Percentiles rank a stretch among this genome's conserved stretches.
These are phyloP conservation scores for Lactarius trivialis DNA, from an alignment of 768 basidiomycete species.

Conservation along the genomic window DNA sequence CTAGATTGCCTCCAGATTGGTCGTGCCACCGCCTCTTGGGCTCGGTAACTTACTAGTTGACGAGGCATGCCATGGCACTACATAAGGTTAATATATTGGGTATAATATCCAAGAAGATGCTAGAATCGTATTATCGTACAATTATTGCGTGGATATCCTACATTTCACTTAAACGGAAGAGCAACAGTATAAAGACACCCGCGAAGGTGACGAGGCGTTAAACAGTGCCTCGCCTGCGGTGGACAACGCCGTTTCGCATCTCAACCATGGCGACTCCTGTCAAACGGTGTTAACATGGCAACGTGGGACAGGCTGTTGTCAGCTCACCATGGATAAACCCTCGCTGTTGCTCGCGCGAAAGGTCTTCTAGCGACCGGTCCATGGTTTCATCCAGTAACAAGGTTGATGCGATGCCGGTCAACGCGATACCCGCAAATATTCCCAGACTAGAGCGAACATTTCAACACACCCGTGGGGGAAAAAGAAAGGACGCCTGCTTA, in stretches of 20 bases:
- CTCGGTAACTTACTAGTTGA: too few relatives aligned
- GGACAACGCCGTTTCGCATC: background rate
- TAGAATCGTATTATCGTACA: background rate
- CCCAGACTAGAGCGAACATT: conserved; percentile 28
- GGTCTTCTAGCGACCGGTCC: conserved; percentile 29
- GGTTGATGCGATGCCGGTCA: conserved; percentile 38
- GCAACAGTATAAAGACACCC: background rate
- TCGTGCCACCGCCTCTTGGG: too few relatives aligned
- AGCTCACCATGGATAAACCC: conserved; percentile 26
- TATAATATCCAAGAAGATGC: background rate
- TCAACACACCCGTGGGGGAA: background rate
- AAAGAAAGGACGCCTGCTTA: conserved; percentile 23
- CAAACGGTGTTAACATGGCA: background rate
- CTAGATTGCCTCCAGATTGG: too few relatives aligned
- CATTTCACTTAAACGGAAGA: background rate
- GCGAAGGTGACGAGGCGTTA: background rate
- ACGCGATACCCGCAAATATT: conserved; percentile 41
- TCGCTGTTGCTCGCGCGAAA: conserved; percentile 32
- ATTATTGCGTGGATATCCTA: background rate
- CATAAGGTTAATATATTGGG: too few relatives aligned
- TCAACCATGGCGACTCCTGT: background rate
- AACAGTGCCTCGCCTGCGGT: background rate
- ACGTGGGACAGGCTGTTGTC: background rate
- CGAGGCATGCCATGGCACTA: too few relatives aligned
- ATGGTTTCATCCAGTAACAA: conserved; percentile 40